A percentile compares a stretch with the other conserved stretches of the same genome.
These are phyloP conservation scores for Ophiosphaerella korrae DNA, from an alignment of 2,329 filamentous ascomycete genomes.

Conservation along the genomic window DNA sequence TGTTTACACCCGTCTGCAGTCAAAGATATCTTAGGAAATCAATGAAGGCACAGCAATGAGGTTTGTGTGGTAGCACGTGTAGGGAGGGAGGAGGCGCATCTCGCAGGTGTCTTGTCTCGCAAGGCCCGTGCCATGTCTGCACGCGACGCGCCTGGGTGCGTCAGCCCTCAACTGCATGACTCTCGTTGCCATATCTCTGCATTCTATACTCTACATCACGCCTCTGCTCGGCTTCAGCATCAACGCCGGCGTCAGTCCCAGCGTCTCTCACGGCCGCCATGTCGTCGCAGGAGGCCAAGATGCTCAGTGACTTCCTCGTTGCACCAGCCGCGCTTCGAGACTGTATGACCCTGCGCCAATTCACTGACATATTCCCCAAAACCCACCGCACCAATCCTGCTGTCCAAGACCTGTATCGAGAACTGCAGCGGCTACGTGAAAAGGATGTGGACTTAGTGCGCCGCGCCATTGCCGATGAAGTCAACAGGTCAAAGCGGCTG, in stretches of 20 bases:
- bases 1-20: too few species aligned
- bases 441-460: constrained; percentile 70
- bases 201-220: too few species aligned
- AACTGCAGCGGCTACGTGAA: constrained; percentile 76
- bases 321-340: constrained; percentile 75
- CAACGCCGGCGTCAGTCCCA: neutral
- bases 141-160: constrained; percentile 28
- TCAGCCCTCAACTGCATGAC: constrained; percentile 3
- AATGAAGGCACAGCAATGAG: constrained; percentile 4
- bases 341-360: constrained; percentile 74
- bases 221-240: neutral
- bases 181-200: neutral
- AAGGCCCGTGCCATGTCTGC: constrained; percentile 13
- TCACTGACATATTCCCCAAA: constrained; percentile 76
- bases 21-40: neutral
- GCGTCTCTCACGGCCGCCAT: constrained; percentile 50
- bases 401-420: constrained; percentile 74
- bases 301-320: constrained; percentile 79
- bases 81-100: constrained; percentile 6
- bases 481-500: constrained; percentile 63
- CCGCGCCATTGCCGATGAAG: constrained; percentile 68
- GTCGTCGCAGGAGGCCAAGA: constrained; percentile 74
- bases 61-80: constrained; percentile 10
- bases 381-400: constrained; percentile 68
- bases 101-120: constrained; percentile 17